Evolutionary conservation across 192 early-diverging fungal genomes (phyloP), one percentile per base, ranked within the genome.

Genomic region (Glomus cerebriforme): DNA sequence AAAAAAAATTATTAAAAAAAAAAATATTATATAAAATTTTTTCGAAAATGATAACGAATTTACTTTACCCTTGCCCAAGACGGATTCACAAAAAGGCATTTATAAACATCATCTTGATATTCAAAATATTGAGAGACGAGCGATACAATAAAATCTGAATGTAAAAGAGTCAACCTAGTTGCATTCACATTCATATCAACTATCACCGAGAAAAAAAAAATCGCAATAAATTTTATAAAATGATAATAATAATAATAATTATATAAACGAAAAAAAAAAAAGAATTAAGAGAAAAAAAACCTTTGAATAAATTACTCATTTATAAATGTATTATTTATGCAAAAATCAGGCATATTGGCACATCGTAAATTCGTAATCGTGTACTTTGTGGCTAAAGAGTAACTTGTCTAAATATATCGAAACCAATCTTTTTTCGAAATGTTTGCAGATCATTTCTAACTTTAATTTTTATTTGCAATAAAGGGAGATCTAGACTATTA

Each of bases 31-130:
- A n/a, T n/a, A n/a, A n/a, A n/a, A n/a, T n/a, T n/a, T n/a, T n/a
- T n/a, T n/a, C n/a, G n/a, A n/a, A n/a, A n/a, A n/a, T n/a, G n/a
- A n/a, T n/a, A n/a, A n/a, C n/a, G n/a, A 62, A 64, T 15, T 64
- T 54, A 22, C 17, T 29, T 64, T 64, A 64, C 62, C 62, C 22
- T 64, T 26, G 62, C 24, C 62, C 62, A 64, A 15, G 24, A 27
- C 10, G 62, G 29, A 64, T 64, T 64, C 62, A 64, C 62, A 3
- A 64, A 29, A 15, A 64, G 29, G 1, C 24, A 64, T 31, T 64
- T 64, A 64, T 31, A 64, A 64, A 64, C 22, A 26, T 64, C 62
- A 64, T 64, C 62, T 64, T 64, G 62, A 64, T 64, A 29, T 31
- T 27, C 13, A 27, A 64, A 64, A 54, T 54, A 54, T 54, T 54